Conservation (phyloP, 345 rosid genomes). For the Camelina sativa region DNA sequence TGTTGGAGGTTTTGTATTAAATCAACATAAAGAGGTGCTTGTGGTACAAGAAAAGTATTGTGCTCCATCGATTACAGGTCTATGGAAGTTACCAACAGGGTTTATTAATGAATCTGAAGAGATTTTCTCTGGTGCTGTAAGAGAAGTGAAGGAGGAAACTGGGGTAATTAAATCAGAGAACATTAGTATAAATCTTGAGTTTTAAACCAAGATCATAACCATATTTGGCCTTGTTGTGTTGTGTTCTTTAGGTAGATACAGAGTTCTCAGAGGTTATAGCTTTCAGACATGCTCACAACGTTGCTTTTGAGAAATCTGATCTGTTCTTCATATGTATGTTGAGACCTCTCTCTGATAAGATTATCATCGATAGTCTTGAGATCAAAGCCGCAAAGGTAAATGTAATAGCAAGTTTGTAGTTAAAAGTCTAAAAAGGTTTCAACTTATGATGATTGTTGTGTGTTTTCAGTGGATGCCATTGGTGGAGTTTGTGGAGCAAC, state of each 20-base stretch:
- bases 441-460: not conserved
- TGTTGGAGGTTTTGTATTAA: conserved; percentile 90
- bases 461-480: conserved; percentile 86
- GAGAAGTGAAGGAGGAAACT: conserved; percentile 99
- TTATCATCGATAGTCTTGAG: conserved; percentile 68
- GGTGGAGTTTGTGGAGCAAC: conserved; percentile 80
- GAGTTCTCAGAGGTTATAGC: conserved; percentile 89
- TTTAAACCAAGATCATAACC: conserved; percentile 13
- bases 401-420: not conserved
- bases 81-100: conserved; percentile 97
- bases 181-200: conserved; percentile 5
- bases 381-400: conserved; percentile 84
- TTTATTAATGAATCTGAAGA: conserved; percentile 94
- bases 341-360: conserved; percentile 64
- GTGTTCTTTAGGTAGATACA: conserved; percentile 65
- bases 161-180: conserved; percentile 52
- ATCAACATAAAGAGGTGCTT: conserved; percentile 84
- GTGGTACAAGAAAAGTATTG: conserved; percentile 94
- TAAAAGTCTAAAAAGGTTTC: not conserved
- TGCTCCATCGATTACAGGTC: conserved; percentile 59
- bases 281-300: conserved; percentile 89
- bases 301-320: conserved; percentile 90
- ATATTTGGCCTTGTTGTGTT: conserved; percentile 19
- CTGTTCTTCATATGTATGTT: conserved; percentile 93
- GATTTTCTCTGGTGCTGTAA: conserved; percentile 79